Conservation (phyloP, 768 basidiomycete species). For the Rhizopogon roseolus region DNA sequence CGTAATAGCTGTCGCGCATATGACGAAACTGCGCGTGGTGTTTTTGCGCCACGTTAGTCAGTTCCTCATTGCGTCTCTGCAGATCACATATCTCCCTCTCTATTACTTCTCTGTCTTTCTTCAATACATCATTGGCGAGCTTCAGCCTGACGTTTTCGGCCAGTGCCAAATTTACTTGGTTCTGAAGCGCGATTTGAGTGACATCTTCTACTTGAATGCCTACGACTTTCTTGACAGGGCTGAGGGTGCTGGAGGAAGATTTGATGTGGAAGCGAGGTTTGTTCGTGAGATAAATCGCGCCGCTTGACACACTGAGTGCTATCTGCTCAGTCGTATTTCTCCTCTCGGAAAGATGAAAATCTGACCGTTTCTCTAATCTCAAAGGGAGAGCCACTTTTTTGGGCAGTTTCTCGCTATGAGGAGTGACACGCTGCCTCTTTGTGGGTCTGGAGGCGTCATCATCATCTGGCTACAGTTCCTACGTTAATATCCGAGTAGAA, state of each 20-base stretch:
- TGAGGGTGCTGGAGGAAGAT: background rate
- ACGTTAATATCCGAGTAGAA: background rate
- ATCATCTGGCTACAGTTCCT: background rate
- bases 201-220: background rate
- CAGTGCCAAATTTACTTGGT: background rate
- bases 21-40: background rate
- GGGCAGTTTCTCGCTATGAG: background rate
- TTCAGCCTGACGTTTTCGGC: background rate
- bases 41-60: background rate
- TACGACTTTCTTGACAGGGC: background rate
- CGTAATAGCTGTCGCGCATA: background rate
- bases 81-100: background rate
- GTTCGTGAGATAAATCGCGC: background rate
- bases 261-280: background rate
- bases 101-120: background rate
- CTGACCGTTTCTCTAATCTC: background rate
- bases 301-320: background rate
- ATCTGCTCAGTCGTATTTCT: background rate
- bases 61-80: background rate
- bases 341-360: too few species aligned
- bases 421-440: background rate
- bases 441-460: background rate
- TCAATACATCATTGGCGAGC: background rate
- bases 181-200: background rate
- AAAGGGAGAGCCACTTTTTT: too few species aligned